phyloP scores from a whole-genome alignment of 495 filamentous ascomycete species.

The Penicillium pancosmium region DNA sequence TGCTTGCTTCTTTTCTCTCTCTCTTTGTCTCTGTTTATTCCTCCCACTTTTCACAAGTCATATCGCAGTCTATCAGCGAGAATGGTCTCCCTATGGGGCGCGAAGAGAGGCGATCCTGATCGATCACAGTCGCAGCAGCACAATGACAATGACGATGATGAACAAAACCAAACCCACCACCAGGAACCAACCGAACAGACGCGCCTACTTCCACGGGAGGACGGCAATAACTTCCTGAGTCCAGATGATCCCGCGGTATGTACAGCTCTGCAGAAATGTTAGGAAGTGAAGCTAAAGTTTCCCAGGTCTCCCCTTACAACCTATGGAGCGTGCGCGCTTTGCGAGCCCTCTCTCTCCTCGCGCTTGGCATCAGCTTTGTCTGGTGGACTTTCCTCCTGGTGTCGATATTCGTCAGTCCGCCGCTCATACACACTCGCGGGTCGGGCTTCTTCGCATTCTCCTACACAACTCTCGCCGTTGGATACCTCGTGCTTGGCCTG shows the following conservation, averaged over 20 bases:
- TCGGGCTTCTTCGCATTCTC: conserved; percentile 89
- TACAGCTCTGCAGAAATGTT: not conserved
- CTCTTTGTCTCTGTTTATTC: not conserved
- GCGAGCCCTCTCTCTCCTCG: conserved; percentile 70
- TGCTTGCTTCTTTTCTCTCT: not conserved
- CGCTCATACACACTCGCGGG: conserved; percentile 79
- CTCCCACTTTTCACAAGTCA: not conserved
- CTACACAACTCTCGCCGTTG: conserved; percentile 71
- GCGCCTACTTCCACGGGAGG: conserved; percentile 64
- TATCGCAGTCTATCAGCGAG: not conserved
- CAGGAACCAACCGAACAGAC: conserved; percentile 70
- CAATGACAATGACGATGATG: conserved; percentile 22
- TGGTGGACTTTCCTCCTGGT: conserved; percentile 93
- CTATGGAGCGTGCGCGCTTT: conserved; percentile 83
- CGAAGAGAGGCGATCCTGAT: conserved; percentile 46
- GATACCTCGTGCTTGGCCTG: conserved; percentile 73
- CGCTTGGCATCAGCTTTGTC: conserved; percentile 72
- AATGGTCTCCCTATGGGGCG: conserved; percentile 54
- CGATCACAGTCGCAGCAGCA: conserved; percentile 29
- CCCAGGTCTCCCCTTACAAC: conserved; percentile 90
- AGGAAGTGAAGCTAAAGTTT: not conserved
- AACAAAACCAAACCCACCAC: conserved; percentile 1
- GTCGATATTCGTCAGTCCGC: conserved; percentile 84
- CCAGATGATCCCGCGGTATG: conserved; percentile 92
- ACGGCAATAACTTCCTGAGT: conserved; percentile 66